Evolutionary conservation across 306 rosid genomes (phyloP), one percentile per base, ranked within the genome.

Genomic region (Cucumis cinereus): DNA sequence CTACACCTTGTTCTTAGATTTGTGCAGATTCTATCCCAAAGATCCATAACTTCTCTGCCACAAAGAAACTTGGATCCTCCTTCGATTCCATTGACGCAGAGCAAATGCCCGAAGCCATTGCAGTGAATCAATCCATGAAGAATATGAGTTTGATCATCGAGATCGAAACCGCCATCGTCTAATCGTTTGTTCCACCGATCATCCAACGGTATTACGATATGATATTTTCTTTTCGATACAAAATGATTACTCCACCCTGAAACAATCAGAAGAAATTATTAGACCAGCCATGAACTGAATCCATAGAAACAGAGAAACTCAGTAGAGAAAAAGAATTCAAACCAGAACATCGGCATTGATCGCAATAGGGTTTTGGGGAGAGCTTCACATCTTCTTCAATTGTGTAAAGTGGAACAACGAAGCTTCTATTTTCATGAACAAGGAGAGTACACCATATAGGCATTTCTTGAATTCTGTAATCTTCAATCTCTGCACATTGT

Each of bases 211-310:
- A 93, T 93, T 47, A 93, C 81, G 52, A 93, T 78, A 75, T 93
- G 98, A 77, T 93, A 93, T 77, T 84, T 93, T 77, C 91, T 76
- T 81, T 91, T 89, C 2, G 96, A 83, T 11, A 91, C 90, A 67
- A 87, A 90, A 79, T 93, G 96, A 13, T 91, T 92, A 64, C 98
- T 88, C 98, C 97, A 93, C 49, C 98, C 97, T 91, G 83, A 47
- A 76, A 50, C 62, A 53, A 67, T 35, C 26, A 53, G 10, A 47
- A 60, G 71, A 36, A 12, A 60, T 24, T 5, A 49, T n/a, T 0
- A 30, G 4, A 30, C 4, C 35, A 30, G 35, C 35, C 35, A 30
- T 30, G n/a, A 74, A 30, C 35, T 20, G 16, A 71, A 77, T 40
- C 40, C 9, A 67, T 67, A 19, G 53, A 60, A 81, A 22, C 56